Percentiles rank a stretch among this genome's conserved stretches.
These are phyloP conservation scores for Pseudocercospora cruenta DNA, from an alignment of 2,329 filamentous ascomycete species.

Conservation along the genomic window DNA sequence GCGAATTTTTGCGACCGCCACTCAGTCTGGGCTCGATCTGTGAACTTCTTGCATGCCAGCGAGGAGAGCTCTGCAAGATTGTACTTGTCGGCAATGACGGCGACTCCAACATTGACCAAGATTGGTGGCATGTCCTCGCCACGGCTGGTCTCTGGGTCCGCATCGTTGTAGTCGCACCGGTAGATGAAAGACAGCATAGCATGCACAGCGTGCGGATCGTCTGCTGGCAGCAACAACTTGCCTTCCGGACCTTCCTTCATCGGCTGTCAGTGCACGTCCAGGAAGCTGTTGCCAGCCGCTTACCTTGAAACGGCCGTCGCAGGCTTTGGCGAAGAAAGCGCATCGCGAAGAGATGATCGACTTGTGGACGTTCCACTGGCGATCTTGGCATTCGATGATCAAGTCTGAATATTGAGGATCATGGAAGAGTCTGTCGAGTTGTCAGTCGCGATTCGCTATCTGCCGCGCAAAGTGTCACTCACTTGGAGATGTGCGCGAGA, in stretches of 20 bases:
- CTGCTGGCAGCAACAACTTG: background rate
- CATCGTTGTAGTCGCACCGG: background rate
- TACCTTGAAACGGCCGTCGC: conserved; percentile 25
- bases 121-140: background rate
- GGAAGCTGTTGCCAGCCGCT: background rate
- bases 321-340: conserved; percentile 30
- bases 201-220: conserved; percentile 14
- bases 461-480: no score
- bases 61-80: conserved; percentile 2
- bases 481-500: no score
- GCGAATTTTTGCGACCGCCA: no score
- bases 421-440: background rate
- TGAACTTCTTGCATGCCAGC: conserved; percentile 15
- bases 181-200: conserved; percentile 26
- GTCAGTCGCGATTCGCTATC: background rate
- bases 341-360: conserved; percentile 31
- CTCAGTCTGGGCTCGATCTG: no score
- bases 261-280: background rate
- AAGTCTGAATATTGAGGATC: conserved; percentile 28
- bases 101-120: background rate
- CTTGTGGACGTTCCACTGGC: conserved; percentile 30
- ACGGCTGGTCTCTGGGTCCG: background rate
- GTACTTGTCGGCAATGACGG: conserved; percentile 14
- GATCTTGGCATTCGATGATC: conserved; percentile 27
- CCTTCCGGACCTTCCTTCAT: conserved; percentile 4